phyloP scores from a whole-genome alignment of 169 alveolate species.

The Eimeria maxima region DNA sequence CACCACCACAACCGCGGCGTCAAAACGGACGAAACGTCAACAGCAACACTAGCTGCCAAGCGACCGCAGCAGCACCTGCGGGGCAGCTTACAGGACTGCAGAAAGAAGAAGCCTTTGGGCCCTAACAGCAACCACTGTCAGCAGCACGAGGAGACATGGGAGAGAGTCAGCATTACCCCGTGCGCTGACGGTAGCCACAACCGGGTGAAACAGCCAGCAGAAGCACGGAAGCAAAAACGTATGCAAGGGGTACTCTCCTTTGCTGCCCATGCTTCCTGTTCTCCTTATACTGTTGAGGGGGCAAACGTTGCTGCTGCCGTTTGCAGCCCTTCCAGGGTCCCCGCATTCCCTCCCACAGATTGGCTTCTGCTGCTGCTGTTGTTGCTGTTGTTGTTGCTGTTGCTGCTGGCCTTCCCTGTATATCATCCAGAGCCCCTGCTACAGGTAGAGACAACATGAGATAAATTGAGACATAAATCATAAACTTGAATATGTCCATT shows the following conservation, averaged over 20 bases:
- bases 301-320: slow-evolving; percentile 60
- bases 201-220: slow-evolving; percentile 97
- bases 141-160: slow-evolving; percentile 73
- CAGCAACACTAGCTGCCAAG: background rate
- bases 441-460: slow-evolving; percentile 67
- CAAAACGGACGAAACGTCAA: background rate
- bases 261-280: background rate
- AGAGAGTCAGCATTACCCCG: slow-evolving; percentile 94
- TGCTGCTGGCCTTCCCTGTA: slow-evolving; percentile 24
- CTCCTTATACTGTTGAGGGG: slow-evolving; percentile 25
- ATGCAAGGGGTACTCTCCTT: slow-evolving; percentile 80
- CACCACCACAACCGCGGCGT: background rate
- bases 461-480: background rate
- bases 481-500: background rate
- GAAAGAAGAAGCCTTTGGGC: slow-evolving; percentile 33
- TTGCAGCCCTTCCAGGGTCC: background rate
- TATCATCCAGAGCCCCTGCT: slow-evolving; percentile 54
- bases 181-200: slow-evolving; percentile 95
- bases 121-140: slow-evolving; percentile 30
- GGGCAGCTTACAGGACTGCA: slow-evolving; percentile 47
- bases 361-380: background rate
- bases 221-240: slow-evolving; percentile 80
- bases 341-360: background rate
- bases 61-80: background rate
- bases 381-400: background rate